These are phyloP conservation scores for Boletus vinaceobasis DNA, from an alignment of 768 basidiomycete species.

Conservation along the genomic window DNA sequence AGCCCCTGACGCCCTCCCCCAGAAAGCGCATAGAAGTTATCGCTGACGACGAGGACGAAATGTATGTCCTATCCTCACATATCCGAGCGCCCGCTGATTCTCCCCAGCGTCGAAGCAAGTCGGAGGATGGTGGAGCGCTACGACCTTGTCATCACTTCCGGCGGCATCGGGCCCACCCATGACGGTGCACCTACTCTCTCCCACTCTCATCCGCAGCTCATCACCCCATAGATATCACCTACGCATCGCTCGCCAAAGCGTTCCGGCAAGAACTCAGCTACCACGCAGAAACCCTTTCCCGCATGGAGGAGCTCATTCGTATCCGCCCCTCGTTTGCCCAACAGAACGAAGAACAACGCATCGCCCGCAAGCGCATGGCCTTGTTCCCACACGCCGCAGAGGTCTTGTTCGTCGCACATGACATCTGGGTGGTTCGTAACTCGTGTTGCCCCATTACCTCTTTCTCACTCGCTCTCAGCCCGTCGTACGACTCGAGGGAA, in stretches of 20 bases:
- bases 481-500: conserved; percentile 79
- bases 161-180: conserved; percentile 90
- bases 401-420: conserved; percentile 71
- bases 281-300: conserved; percentile 70
- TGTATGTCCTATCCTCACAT: conserved; percentile 36
- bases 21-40: conserved; percentile 91
- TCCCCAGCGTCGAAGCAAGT: conserved; percentile 74
- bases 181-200: conserved; percentile 53
- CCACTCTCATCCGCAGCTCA: neutral
- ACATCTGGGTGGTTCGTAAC: conserved; percentile 79
- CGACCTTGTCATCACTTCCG: conserved; percentile 88
- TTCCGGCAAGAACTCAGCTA: conserved; percentile 70
- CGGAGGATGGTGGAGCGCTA: conserved; percentile 74
- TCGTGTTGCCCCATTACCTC: neutral
- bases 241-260: conserved; percentile 80
- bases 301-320: conserved; percentile 64
- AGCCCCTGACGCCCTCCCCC: neutral
- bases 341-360: conserved; percentile 71
- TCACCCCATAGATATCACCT: conserved; percentile 73
- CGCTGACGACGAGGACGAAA: conserved; percentile 86
- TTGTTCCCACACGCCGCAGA: conserved; percentile 80
- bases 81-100: neutral
- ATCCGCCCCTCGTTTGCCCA: conserved; percentile 52
- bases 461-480: conserved; percentile 46
- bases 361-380: conserved; percentile 85